Conservation (phyloP, 495 filamentous ascomycete genomes). For the Trichoderma parareesei region DNA sequence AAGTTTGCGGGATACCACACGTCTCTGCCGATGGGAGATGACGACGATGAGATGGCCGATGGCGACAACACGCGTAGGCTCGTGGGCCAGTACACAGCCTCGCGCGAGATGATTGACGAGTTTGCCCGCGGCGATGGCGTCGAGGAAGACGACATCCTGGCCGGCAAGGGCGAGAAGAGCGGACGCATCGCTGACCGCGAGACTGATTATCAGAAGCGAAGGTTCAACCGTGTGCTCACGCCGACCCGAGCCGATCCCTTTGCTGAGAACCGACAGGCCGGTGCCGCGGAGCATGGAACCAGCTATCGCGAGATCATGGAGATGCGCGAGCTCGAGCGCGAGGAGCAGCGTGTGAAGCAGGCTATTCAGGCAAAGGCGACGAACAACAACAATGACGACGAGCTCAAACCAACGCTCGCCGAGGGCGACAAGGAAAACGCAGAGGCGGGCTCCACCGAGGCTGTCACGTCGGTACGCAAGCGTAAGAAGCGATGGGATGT, state of each 20-base stretch:
- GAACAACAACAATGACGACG: conserved; percentile 48
- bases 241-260: conserved; percentile 88
- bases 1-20: conserved; percentile 88
- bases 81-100: conserved; percentile 95
- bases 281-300: conserved; percentile 49
- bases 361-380: conserved; percentile 66
- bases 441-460: conserved; percentile 60
- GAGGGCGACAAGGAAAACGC: conserved; percentile 64
- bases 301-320: conserved; percentile 92
- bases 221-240: conserved; percentile 77
- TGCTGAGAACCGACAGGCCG: conserved; percentile 63
- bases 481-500: conserved; percentile 95
- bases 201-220: conserved; percentile 95
- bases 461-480: conserved; percentile 58
- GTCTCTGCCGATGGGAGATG: conserved; percentile 78
- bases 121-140: conserved; percentile 78
- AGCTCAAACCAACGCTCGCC: conserved; percentile 59
- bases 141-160: conserved; percentile 85
- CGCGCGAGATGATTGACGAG: conserved; percentile 84
- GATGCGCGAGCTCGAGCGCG: conserved; percentile 79
- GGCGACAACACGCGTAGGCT: conserved; percentile 66
- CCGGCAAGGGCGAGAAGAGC: conserved; percentile 73
- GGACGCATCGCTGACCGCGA: conserved; percentile 85
- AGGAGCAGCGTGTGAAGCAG: conserved; percentile 81
- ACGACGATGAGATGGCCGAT: conserved; percentile 77